Evolutionary conservation across 2,329 filamentous ascomycete genomes (phyloP).

Genomic region (Proliferodiscus dingleyae): DNA sequence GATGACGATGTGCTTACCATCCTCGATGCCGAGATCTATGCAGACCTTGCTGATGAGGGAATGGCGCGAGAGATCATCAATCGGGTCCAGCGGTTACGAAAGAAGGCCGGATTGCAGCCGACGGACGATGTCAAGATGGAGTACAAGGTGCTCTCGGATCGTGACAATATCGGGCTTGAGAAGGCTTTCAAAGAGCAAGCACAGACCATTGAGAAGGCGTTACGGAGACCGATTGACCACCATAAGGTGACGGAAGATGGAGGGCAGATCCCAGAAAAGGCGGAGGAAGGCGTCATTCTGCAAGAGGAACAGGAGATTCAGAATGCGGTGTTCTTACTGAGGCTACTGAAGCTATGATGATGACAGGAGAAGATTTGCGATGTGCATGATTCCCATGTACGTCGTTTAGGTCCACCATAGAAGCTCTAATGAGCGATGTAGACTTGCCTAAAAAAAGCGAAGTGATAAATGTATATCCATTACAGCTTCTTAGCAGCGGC

Average conservation of each 20-base stretch:
- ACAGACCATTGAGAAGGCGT: conserved; percentile 66
- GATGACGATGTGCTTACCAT: conserved; percentile 89
- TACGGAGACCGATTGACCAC: conserved; percentile 73
- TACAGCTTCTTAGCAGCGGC: conserved; percentile 47
- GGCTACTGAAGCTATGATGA: conserved; percentile 65
- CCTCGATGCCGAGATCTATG: conserved; percentile 75
- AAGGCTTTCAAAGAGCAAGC: conserved; percentile 65
- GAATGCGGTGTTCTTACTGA: conserved; percentile 73
- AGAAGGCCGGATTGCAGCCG: conserved; percentile 84
- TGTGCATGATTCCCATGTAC: background rate
- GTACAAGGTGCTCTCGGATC: conserved; percentile 75
- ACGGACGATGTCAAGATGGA: conserved; percentile 97
- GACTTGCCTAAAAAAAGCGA: conserved; percentile 6
- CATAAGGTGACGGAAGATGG: conserved; percentile 56
- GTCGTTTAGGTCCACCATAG: conserved; percentile 3
- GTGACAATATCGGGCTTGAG: conserved; percentile 68
- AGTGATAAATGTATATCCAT: conserved; percentile 3
- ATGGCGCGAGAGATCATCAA: conserved; percentile 89
- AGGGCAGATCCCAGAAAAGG: conserved; percentile 43
- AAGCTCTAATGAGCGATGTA: conserved; percentile 3
- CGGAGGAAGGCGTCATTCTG: conserved; percentile 60
- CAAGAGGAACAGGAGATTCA: conserved; percentile 85
- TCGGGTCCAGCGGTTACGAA: conserved; percentile 84
- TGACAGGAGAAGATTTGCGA: background rate
- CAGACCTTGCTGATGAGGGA: conserved; percentile 83